Evolutionary conservation across 352 stramenopile genomes (phyloP).

Genomic region (Globisporangium irregulare): DNA sequence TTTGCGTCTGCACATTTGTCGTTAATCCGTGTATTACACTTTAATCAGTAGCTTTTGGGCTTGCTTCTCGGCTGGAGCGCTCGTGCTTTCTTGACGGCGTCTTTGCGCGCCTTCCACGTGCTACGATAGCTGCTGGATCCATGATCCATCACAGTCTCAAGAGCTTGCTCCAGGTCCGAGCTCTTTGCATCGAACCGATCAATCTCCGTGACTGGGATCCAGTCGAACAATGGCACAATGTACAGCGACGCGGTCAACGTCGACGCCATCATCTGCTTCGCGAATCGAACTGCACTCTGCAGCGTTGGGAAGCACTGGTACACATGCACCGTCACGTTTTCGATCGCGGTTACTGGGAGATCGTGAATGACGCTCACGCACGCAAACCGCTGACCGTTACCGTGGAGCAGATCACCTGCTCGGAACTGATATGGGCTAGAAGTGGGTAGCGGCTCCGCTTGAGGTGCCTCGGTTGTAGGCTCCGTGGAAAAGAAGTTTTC

Average conservation of each 20-base stretch:
- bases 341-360: slow-evolving; percentile 27
- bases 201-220: slow-evolving; percentile 62
- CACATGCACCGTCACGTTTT: slow-evolving; percentile 63
- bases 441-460: not conserved
- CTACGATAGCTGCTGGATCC: slow-evolving; percentile 28
- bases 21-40: too few relatives aligned
- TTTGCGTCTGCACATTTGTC: too few relatives aligned
- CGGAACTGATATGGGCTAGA: slow-evolving; percentile 37
- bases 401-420: slow-evolving; percentile 39
- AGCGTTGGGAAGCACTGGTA: slow-evolving; percentile 81
- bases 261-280: slow-evolving; percentile 45
- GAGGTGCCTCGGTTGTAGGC: not conserved
- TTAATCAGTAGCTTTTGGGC: slow-evolving; percentile 6
- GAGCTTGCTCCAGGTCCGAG: slow-evolving; percentile 58
- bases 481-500: slow-evolving; percentile 58
- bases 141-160: slow-evolving; percentile 45
- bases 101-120: slow-evolving; percentile 70
- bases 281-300: slow-evolving; percentile 75
- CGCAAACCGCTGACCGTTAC: slow-evolving; percentile 70
- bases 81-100: slow-evolving; percentile 52
- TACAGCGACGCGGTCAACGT: slow-evolving; percentile 46
- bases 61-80: slow-evolving; percentile 14
- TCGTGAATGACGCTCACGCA: slow-evolving; percentile 53
- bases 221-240: slow-evolving; percentile 81
- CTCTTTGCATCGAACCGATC: slow-evolving; percentile 67